phyloP scores from a whole-genome alignment of 2,329 filamentous ascomycete species.

The Coniochaeta ligniaria region DNA sequence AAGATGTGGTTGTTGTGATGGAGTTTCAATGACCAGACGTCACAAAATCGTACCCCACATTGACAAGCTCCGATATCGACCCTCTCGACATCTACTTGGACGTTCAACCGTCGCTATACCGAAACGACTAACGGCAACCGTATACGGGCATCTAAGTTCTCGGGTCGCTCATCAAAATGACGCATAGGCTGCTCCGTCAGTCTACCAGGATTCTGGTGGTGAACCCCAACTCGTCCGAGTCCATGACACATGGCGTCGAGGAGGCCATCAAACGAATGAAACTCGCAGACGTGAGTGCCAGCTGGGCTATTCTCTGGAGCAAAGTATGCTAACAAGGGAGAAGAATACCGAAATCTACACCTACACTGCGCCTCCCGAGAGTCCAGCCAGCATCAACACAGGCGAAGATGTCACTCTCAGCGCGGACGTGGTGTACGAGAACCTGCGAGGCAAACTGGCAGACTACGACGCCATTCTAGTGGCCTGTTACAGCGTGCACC shows the following conservation, averaged over 20 bases:
- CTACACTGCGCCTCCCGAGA: constrained; percentile 57
- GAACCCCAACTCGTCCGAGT: constrained; percentile 69
- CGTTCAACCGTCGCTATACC: not conserved
- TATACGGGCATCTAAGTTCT: not conserved
- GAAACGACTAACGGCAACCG: not conserved
- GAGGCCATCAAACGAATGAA: constrained; percentile 35
- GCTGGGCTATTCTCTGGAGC: not conserved
- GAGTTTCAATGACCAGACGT: not conserved
- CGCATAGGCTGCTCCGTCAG: constrained; percentile 19
- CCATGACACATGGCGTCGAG: constrained; percentile 64
- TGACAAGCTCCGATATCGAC: not conserved
- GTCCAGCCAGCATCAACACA: constrained; percentile 73
- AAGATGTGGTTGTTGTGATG: no score
- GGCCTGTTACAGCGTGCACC: constrained; percentile 83
- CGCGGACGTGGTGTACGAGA: constrained; percentile 51
- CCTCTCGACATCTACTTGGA: not conserved
- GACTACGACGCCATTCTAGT: constrained; percentile 72
- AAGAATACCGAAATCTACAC: constrained; percentile 42
- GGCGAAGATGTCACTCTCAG: constrained; percentile 60
- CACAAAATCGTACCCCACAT: not conserved
- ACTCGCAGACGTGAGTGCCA: constrained; percentile 25
- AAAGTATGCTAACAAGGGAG: constrained; percentile 18
- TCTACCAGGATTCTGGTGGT: constrained; percentile 56
- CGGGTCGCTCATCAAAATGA: constrained; percentile 12
- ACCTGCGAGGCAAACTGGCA: constrained; percentile 34